Percentiles rank a stretch among this genome's conserved stretches.
Conservation (phyloP, 139 green algal genomes). For the Coelastrella sp. region DNA sequence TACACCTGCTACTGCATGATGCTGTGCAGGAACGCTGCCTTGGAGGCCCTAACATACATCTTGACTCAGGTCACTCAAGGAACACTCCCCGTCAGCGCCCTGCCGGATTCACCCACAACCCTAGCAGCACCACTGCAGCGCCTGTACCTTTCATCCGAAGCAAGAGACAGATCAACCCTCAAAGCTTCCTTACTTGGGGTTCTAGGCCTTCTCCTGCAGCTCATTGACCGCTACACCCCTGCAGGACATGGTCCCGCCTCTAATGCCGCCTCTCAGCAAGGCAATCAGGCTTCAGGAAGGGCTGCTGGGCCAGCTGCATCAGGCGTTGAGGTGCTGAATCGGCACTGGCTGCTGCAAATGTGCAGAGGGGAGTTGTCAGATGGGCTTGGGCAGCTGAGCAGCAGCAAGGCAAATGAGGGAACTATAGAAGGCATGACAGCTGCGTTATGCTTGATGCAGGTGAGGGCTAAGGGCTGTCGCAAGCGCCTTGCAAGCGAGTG, state of each 20-base stretch:
- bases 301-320: not conserved
- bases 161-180: not conserved
- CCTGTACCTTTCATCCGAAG: conserved; percentile 8
- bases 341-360: conserved; percentile 35
- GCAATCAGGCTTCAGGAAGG: not conserved
- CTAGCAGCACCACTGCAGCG: conserved; percentile 27
- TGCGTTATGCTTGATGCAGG: conserved; percentile 13
- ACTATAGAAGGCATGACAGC: conserved; percentile 31
- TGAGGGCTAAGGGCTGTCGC: not conserved
- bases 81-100: not conserved
- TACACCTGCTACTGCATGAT: not conserved
- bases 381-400: not conserved
- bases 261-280: not conserved
- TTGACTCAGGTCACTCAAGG: not conserved
- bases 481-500: not conserved
- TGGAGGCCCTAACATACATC: not conserved
- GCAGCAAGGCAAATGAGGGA: not conserved
- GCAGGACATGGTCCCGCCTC: not conserved
- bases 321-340: not conserved
- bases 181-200: not conserved
- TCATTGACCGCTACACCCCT: not conserved
- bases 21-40: conserved; percentile 2
- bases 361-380: conserved; percentile 7
- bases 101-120: not conserved
- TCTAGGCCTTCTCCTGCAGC: conserved; percentile 11